These are phyloP conservation scores for Purshia tridentata DNA, from an alignment of 306 rosid genomes.

Conservation along the genomic window DNA sequence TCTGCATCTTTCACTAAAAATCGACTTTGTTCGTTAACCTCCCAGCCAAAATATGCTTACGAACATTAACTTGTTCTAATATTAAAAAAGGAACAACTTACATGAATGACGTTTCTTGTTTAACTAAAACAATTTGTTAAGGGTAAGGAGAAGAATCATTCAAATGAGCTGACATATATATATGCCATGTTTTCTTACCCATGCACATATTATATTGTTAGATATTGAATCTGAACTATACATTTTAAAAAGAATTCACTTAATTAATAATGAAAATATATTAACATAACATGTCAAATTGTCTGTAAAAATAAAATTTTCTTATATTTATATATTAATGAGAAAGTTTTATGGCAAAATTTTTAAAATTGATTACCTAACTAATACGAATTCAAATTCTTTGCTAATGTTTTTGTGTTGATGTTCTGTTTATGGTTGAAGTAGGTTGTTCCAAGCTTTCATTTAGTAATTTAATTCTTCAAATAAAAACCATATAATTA, in stretches of 20 bases:
- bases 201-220: not conserved
- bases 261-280: no score
- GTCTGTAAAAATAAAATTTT: no score
- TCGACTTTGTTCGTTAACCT: not conserved
- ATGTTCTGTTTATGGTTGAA: no score
- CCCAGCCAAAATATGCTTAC: not conserved
- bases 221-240: no score
- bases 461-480: not conserved
- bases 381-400: not conserved
- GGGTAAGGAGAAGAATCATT: conserved; percentile 5
- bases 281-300: no score
- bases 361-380: not conserved
- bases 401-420: not conserved
- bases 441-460: not conserved
- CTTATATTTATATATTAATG: not conserved
- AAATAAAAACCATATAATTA: no score
- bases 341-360: not conserved
- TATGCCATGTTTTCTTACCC: not conserved
- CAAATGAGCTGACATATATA: conserved; percentile 1
- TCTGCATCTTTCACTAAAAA: not conserved
- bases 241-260: no score
- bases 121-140: not conserved
- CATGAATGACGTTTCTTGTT: not conserved
- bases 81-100: not conserved
- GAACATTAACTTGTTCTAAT: not conserved